Percentiles rank a stretch among this genome's conserved stretches.
Evolutionary conservation across 2,329 filamentous ascomycete species (phyloP).

Genomic region (Epichloe hybrida): DNA sequence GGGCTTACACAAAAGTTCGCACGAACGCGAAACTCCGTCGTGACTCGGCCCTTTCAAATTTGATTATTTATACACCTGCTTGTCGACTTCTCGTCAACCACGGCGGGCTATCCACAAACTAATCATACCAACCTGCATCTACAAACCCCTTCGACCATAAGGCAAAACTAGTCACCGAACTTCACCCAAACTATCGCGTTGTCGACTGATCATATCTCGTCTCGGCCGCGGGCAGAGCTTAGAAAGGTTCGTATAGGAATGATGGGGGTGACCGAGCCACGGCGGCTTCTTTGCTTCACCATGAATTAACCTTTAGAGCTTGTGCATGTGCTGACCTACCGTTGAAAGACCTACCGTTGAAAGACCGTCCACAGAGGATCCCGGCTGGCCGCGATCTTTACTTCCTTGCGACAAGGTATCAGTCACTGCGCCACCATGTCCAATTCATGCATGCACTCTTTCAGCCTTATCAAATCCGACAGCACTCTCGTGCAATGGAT

Average conservation of each 20-base stretch:
- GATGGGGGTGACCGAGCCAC: not conserved
- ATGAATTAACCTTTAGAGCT: no score
- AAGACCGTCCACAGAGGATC: not conserved
- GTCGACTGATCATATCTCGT: no score
- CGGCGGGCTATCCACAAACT: not conserved
- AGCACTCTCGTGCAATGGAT: constrained; percentile 52
- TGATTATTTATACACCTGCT: not conserved
- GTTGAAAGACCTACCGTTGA: not conserved
- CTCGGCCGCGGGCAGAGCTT: no score
- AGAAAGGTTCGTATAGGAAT: no score
- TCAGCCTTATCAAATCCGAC: constrained; percentile 54
- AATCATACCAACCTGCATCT: no score
- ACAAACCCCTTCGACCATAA: no score
- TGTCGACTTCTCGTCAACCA: not conserved
- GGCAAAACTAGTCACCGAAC: no score
- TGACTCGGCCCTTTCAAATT: not conserved
- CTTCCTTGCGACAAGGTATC: not conserved
- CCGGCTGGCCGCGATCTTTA: not conserved
- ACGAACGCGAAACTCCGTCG: not conserved
- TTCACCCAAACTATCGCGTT: no score
- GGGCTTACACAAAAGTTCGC: not conserved
- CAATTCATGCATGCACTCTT: constrained; percentile 46
- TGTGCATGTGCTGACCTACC: not conserved
- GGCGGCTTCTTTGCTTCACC: not conserved
- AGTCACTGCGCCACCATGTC: constrained; percentile 25